Percentiles rank a stretch among this genome's conserved stretches.
Evolutionary conservation across 1,139 yeast species (phyloP).

Genomic region (Taphrina pruni): DNA sequence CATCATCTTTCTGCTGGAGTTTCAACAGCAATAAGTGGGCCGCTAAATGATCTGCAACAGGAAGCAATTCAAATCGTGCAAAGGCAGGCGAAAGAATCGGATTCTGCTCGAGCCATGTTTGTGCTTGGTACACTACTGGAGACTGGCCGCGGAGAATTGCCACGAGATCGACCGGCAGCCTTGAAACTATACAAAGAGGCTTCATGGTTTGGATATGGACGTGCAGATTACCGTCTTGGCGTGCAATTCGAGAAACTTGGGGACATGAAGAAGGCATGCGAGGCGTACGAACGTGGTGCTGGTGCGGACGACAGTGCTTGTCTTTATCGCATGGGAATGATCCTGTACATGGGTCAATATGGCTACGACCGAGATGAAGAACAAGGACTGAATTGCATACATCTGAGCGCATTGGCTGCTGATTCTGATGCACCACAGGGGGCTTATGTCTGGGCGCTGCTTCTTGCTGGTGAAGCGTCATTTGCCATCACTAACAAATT

Average conservation of each 20-base stretch:
- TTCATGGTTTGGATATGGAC: conserved; percentile 24
- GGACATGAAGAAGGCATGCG: conserved; percentile 49
- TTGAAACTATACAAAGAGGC: conserved; percentile 31
- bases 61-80: conserved; percentile 14
- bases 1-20: conserved; percentile 2
- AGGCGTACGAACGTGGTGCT: conserved; percentile 52
- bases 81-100: neutral
- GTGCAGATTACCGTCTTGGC: conserved; percentile 41
- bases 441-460: conserved; percentile 52
- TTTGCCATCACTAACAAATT: conserved; percentile 43
- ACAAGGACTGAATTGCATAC: conserved; percentile 50
- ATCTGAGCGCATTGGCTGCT: conserved; percentile 49
- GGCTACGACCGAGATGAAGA: conserved; percentile 48
- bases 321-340: conserved; percentile 53
- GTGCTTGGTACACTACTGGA: conserved; percentile 25
- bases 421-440: conserved; percentile 55
- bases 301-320: conserved; percentile 52
- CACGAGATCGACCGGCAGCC: conserved; percentile 32
- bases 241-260: conserved; percentile 49
- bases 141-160: conserved; percentile 21
- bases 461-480: conserved; percentile 52
- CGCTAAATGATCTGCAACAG: conserved; percentile 23
- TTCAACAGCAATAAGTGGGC: neutral
- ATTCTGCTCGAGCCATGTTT: conserved; percentile 21
- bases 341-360: conserved; percentile 52